These are phyloP conservation scores for Phialophora chinensis DNA, from an alignment of 2,329 filamentous ascomycete genomes.

Conservation along the genomic window DNA sequence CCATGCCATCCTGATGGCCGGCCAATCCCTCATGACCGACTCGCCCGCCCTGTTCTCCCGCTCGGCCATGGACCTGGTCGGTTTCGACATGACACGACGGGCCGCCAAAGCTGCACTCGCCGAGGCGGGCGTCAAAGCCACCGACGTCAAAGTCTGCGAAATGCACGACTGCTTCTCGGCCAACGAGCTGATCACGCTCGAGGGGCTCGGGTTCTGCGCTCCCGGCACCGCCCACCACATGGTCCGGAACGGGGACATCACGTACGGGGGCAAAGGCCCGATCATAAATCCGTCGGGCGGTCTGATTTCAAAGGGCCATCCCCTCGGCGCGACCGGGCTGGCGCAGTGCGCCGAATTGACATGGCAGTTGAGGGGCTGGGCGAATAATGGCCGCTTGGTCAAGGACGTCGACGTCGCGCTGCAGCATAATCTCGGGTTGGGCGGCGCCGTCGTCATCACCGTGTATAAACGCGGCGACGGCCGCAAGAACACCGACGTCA, in stretches of 20 bases:
- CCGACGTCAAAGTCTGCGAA: constrained; percentile 83
- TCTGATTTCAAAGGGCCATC: constrained; percentile 94
- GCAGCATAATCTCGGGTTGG: constrained; percentile 92
- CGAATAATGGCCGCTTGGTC: constrained; percentile 77
- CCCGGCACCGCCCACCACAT: constrained; percentile 89
- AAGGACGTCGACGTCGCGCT: constrained; percentile 73
- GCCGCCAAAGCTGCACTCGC: constrained; percentile 73
- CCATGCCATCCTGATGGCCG: constrained; percentile 84
- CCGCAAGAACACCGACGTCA: constrained; percentile 58
- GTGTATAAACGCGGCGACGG: constrained; percentile 88
- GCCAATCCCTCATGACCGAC: constrained; percentile 85
- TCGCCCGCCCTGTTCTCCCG: constrained; percentile 75
- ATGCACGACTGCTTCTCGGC: constrained; percentile 96
- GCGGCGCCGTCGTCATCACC: constrained; percentile 86
- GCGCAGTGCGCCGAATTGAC: constrained; percentile 96
- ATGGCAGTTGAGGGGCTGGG: constrained; percentile 95
- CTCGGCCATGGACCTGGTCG: constrained; percentile 85
- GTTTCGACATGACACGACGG: constrained; percentile 79
- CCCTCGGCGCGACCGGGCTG: constrained; percentile 87
- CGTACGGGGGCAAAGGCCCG: constrained; percentile 75
- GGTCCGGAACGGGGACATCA: constrained; percentile 85
- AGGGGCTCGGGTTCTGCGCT: constrained; percentile 79
- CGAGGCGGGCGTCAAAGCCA: constrained; percentile 70
- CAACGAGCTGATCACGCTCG: constrained; percentile 90
- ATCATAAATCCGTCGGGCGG: constrained; percentile 94